Evolutionary conservation across 257 asterid genomes (phyloP).

Genomic region (Prunella vulgaris): DNA sequence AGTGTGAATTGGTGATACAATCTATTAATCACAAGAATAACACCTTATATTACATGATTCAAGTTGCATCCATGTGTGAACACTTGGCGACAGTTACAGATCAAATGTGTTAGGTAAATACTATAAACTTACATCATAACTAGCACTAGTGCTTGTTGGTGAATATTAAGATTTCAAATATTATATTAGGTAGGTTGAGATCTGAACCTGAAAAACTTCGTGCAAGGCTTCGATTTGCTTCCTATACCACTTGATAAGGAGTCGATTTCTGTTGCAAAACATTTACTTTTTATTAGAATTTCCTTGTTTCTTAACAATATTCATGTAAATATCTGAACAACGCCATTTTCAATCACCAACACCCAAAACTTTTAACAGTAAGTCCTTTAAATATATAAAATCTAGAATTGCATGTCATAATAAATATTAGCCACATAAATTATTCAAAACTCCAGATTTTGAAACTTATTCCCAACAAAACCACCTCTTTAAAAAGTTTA

Average conservation of each 20-base stretch:
- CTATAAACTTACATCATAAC: slow-evolving; percentile 15
- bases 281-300: slow-evolving; percentile 65
- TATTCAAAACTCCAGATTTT: not conserved
- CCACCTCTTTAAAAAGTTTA: not conserved
- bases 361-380: slow-evolving; percentile 1
- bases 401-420: not conserved
- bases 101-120: slow-evolving; percentile 9
- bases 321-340: slow-evolving; percentile 9
- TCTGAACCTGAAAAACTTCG: slow-evolving; percentile 98
- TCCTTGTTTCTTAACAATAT: slow-evolving; percentile 28
- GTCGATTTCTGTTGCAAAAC: slow-evolving; percentile 87
- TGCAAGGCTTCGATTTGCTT: slow-evolving; percentile 99
- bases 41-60: slow-evolving; percentile 9
- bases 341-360: not conserved
- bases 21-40: not conserved
- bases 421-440: not conserved
- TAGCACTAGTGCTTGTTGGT: slow-evolving; percentile 11
- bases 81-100: slow-evolving; percentile 1
- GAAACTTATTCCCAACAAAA: not conserved
- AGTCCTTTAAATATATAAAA: not conserved
- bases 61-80: not conserved
- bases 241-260: slow-evolving; percentile 94
- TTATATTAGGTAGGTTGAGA: slow-evolving; percentile 57
- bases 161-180: slow-evolving; percentile 21
- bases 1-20: not conserved